These are phyloP conservation scores for Metarhizium sp. DNA, from an alignment of 2,329 filamentous ascomycete genomes.

Conservation along the genomic window DNA sequence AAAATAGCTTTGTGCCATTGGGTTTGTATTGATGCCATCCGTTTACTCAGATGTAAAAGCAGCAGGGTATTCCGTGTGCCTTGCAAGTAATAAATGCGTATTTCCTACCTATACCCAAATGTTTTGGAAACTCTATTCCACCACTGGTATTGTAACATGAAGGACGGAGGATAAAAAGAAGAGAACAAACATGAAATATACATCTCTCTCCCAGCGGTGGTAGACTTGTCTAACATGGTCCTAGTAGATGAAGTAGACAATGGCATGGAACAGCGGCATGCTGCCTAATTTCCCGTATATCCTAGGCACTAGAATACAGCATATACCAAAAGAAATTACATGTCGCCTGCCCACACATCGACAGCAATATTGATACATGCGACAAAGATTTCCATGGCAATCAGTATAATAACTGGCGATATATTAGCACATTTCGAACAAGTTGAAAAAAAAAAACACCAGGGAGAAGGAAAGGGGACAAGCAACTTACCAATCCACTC, in stretches of 20 bases:
- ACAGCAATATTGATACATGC: slow-evolving; percentile 92
- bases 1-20: background rate
- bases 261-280: background rate
- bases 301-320: background rate
- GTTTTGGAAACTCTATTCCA: background rate
- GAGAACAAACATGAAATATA: no score
- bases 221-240: background rate
- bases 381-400: slow-evolving; percentile 90
- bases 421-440: slow-evolving; percentile 8
- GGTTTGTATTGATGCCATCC: background rate
- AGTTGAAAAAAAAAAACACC: no score
- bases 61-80: no score
- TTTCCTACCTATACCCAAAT: background rate
- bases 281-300: background rate
- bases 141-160: background rate
- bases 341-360: slow-evolving; percentile 60
- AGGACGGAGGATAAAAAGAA: background rate
- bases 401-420: slow-evolving; percentile 74
- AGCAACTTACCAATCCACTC: slow-evolving; percentile 72
- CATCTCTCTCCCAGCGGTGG: no score
- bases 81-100: background rate
- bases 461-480: background rate
- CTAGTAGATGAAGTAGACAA: background rate
- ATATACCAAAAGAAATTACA: slow-evolving; percentile 2
- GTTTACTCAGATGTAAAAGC: background rate